Percentiles rank a stretch among this genome's conserved stretches.
Conservation (phyloP, 2,329 filamentous ascomycete genomes). For the Fusarium sublunatum region DNA sequence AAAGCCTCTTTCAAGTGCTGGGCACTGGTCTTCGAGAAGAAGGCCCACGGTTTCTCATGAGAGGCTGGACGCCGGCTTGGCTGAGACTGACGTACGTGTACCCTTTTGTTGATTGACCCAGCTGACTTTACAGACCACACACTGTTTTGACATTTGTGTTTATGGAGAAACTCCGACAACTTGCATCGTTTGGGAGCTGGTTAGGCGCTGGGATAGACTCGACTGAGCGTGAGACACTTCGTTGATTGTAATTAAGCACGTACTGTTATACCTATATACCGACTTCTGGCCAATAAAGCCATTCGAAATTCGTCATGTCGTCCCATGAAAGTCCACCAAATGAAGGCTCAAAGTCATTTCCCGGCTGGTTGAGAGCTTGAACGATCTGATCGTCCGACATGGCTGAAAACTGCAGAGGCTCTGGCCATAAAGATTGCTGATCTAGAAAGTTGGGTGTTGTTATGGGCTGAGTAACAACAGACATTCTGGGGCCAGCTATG, state of each 20-base stretch:
- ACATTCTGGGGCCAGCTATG: slow-evolving; percentile 31
- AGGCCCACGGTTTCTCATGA: slow-evolving; percentile 57
- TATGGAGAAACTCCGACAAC: slow-evolving; percentile 57
- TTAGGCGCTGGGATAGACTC: slow-evolving; percentile 18
- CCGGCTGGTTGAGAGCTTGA: slow-evolving; percentile 72
- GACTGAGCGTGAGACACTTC: slow-evolving; percentile 20
- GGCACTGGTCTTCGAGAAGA: slow-evolving; percentile 52
- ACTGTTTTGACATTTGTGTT: slow-evolving; percentile 60
- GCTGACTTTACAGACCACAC: slow-evolving; percentile 51
- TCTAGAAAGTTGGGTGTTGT: slow-evolving; percentile 46
- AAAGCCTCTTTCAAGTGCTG: slow-evolving; percentile 52
- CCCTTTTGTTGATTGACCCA: accelerated
- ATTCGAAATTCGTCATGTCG: slow-evolving; percentile 68
- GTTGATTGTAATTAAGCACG: slow-evolving; percentile 18
- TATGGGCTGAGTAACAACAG: slow-evolving; percentile 28
- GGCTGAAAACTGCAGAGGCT: slow-evolving; percentile 70
- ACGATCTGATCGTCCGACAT: slow-evolving; percentile 78
- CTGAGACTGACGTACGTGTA: slow-evolving; percentile 54
- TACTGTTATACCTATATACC: slow-evolving; percentile 40
- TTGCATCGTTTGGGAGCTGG: slow-evolving; percentile 46
- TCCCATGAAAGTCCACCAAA: slow-evolving; percentile 69
- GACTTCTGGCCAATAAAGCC: slow-evolving; percentile 65
- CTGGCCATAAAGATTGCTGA: slow-evolving; percentile 55
- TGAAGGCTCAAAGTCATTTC: slow-evolving; percentile 66
- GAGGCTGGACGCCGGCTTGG: slow-evolving; percentile 60